These are phyloP conservation scores for Fraxinus greggii DNA, from an alignment of 305 asterid genomes.

Conservation along the genomic window DNA sequence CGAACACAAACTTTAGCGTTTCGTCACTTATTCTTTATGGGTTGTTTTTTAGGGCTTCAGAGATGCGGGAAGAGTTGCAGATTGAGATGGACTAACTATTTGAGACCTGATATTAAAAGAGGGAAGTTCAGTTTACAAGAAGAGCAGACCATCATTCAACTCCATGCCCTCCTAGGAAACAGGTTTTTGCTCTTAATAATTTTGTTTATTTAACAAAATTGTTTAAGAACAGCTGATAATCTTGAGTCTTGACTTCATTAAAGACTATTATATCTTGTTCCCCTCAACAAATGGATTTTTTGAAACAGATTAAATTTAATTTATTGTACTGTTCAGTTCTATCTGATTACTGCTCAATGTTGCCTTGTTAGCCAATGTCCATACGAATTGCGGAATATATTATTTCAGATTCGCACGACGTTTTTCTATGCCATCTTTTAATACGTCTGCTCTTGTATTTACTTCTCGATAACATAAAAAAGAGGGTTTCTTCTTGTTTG, in stretches of 20 bases:
- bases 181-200: conserved; percentile 32
- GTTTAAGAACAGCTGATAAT: background rate
- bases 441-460: conserved; percentile 12
- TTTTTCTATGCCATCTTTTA: background rate
- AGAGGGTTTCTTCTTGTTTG: conserved; percentile 5
- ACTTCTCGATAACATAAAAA: background rate
- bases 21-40: background rate
- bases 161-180: conserved; percentile 93
- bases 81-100: conserved; percentile 82
- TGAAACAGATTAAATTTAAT: too few relatives aligned
- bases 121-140: conserved; percentile 89
- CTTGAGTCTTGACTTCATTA: background rate
- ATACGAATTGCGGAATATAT: background rate
- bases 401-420: background rate
- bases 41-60: conserved; percentile 53
- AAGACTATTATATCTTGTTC: background rate
- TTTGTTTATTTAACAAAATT: background rate
- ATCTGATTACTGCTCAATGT: conserved; percentile 4
- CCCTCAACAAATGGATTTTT: background rate
- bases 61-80: conserved; percentile 95
- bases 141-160: conserved; percentile 88
- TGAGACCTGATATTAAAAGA: conserved; percentile 89
- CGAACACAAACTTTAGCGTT: background rate
- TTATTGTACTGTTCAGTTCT: background rate
- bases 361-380: background rate